Percentiles rank a stretch among this genome's conserved stretches.
phyloP scores from a whole-genome alignment of 2,329 filamentous ascomycete genomes.

The Colletotrichum ledebouriae region DNA sequence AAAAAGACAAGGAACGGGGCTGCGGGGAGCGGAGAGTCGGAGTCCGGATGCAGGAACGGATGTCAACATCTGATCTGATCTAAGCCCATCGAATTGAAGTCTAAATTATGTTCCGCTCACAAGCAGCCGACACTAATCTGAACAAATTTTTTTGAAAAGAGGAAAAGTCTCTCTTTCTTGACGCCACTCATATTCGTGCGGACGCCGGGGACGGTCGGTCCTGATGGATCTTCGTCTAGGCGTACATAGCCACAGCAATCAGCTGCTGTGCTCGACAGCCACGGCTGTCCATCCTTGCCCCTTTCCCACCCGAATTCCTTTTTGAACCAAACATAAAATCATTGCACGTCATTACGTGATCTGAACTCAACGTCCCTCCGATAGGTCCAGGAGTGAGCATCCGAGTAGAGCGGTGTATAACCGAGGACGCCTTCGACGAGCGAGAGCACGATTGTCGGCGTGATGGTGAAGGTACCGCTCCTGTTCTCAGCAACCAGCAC shows the following conservation, averaged over 20 bases:
- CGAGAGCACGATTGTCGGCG: slow-evolving; percentile 58
- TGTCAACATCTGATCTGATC: slow-evolving; percentile 13
- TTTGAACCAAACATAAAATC: neutral
- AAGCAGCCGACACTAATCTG: too few relatives aligned
- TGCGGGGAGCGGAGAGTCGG: neutral
- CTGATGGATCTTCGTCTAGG: too few relatives aligned
- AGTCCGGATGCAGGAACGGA: neutral
- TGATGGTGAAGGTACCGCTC: slow-evolving; percentile 51
- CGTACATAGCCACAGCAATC: neutral
- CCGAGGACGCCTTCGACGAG: slow-evolving; percentile 63
- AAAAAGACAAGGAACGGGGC: slow-evolving; percentile 5
- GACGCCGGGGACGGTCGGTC: neutral
- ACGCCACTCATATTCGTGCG: neutral
- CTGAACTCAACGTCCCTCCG: slow-evolving; percentile 40
- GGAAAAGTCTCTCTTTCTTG: neutral
- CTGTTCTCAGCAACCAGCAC: slow-evolving; percentile 53
- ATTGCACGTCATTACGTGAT: slow-evolving; percentile 4
- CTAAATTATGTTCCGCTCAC: neutral
- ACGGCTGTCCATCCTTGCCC: neutral
- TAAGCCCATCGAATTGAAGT: too few relatives aligned
- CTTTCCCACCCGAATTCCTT: neutral
- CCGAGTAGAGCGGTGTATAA: slow-evolving; percentile 52
- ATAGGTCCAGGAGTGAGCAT: slow-evolving; percentile 42
- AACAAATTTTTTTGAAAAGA: neutral
- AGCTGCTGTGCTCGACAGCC: neutral